Percentiles rank a stretch among this genome's conserved stretches.
Conservation (phyloP, 106 monocot genomes). For the Chionographis japonica region DNA sequence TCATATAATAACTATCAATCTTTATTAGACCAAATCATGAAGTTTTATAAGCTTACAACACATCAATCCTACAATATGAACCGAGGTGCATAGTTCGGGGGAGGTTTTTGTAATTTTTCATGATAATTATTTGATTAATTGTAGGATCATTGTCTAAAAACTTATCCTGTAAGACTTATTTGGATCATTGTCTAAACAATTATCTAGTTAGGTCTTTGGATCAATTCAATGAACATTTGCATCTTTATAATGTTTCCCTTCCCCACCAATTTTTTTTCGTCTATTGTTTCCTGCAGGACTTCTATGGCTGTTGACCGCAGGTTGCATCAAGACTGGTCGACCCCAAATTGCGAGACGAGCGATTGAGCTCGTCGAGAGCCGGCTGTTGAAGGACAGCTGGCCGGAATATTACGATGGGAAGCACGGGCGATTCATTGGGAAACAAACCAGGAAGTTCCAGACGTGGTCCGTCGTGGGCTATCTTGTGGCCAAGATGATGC, state of each 20-base stretch:
- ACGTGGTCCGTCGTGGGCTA: slow-evolving; percentile 91
- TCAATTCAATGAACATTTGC: no score
- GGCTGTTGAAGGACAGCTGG: slow-evolving; percentile 64
- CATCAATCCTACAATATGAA: no score
- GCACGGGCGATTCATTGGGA: slow-evolving; percentile 68
- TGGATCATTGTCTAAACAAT: no score
- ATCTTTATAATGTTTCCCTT: not conserved
- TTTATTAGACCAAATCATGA: no score
- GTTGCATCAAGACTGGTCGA: slow-evolving; percentile 76
- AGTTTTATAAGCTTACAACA: no score
- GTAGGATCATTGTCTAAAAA: no score
- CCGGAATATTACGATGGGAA: slow-evolving; percentile 93
- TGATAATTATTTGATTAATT: no score
- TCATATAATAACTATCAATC: no score
- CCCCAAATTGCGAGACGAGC: slow-evolving; percentile 68
- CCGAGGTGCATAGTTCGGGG: no score
- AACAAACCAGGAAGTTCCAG: slow-evolving; percentile 81
- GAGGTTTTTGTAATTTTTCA: no score
- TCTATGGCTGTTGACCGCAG: slow-evolving; percentile 76
- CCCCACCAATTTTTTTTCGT: not conserved
- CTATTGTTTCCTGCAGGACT: slow-evolving; percentile 40
- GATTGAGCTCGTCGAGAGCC: slow-evolving; percentile 58
- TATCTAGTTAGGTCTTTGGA: no score
- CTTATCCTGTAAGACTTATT: no score
- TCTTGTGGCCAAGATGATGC: slow-evolving; percentile 81